Percentiles rank a stretch among this genome's conserved stretches.
phyloP scores from a whole-genome alignment of 179 eudicot species.

The Drosera spatulata region DNA sequence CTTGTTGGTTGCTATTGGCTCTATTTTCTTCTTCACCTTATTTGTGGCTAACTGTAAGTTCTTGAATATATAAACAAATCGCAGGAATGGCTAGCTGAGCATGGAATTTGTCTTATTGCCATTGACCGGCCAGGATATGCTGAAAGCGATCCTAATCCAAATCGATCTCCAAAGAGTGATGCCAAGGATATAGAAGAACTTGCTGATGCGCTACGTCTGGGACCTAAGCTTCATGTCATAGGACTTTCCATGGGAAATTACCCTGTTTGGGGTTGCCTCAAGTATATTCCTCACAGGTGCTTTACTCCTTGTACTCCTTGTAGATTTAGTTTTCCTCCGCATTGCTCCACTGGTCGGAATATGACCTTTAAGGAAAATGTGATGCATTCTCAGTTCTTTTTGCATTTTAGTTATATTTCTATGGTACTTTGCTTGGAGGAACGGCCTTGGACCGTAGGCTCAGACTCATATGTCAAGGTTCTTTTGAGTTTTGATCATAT shows the following conservation, averaged over 20 bases:
- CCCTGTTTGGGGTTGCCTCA: constrained; percentile 61
- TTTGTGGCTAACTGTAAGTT: no score
- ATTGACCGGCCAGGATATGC: constrained; percentile 81
- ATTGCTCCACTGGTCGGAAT: constrained; percentile 28
- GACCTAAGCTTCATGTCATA: constrained; percentile 48
- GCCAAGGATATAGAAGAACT: constrained; percentile 70
- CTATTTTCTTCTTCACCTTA: no score
- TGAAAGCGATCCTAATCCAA: constrained; percentile 81
- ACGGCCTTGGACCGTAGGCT: no score
- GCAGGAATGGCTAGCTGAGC: constrained; percentile 51
- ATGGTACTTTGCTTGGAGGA: no score
- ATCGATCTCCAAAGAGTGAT: constrained; percentile 47
- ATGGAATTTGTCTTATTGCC: constrained; percentile 38
- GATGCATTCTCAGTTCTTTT: no score
- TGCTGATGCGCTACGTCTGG: constrained; percentile 56
- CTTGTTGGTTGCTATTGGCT: no score
- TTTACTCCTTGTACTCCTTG: no score
- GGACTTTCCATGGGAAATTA: constrained; percentile 61
- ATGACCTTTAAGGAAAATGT: constrained; percentile 17
- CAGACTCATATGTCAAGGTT: no score
- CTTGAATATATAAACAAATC: not conserved
- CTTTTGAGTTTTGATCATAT: no score
- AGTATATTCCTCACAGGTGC: constrained; percentile 51
- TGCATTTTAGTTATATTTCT: no score
- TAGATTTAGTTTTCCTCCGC: no score